Percentiles rank a stretch among this genome's conserved stretches.
These are phyloP conservation scores for Exophiala mesophila DNA, from an alignment of 2,329 filamentous ascomycete species.

Conservation along the genomic window DNA sequence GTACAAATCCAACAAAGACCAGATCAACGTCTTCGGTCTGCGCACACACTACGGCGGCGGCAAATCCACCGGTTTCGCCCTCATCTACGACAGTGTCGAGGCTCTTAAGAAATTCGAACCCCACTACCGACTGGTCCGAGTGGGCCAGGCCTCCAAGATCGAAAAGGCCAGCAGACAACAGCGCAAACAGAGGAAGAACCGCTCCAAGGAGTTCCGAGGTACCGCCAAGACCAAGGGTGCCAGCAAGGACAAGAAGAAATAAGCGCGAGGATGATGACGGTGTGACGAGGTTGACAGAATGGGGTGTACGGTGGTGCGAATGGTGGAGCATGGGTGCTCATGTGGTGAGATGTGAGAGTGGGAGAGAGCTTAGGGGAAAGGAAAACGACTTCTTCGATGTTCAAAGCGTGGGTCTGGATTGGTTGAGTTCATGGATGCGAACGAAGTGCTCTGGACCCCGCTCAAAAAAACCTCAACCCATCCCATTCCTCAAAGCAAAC, in stretches of 20 bases:
- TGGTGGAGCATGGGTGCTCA: slow-evolving; percentile 9
- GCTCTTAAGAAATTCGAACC: slow-evolving; percentile 99
- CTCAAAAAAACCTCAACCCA: too few relatives aligned
- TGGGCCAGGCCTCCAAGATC: slow-evolving; percentile 87
- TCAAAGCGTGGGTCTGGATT: too few relatives aligned
- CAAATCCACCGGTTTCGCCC: slow-evolving; percentile 98
- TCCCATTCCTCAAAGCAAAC: not conserved
- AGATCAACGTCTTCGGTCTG: slow-evolving; percentile 97
- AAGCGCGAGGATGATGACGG: slow-evolving; percentile 36
- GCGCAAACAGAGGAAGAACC: slow-evolving; percentile 99
- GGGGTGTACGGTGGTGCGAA: slow-evolving; percentile 23
- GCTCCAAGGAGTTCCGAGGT: slow-evolving; percentile 96
- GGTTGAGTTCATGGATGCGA: too few relatives aligned
- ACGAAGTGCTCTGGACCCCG: too few relatives aligned
- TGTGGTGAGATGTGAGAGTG: slow-evolving; percentile 4
- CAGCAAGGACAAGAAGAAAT: slow-evolving; percentile 83
- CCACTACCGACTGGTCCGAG: slow-evolving; percentile 90
- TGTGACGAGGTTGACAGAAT: too few relatives aligned
- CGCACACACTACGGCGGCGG: slow-evolving; percentile 98
- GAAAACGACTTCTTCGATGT: too few relatives aligned
- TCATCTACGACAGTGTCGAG: slow-evolving; percentile 97
- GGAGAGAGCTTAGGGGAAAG: too few relatives aligned
- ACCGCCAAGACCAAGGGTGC: slow-evolving; percentile 97
- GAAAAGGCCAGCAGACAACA: slow-evolving; percentile 98
- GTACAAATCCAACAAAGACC: slow-evolving; percentile 98